These are phyloP conservation scores for Debaryomyces tyrocola DNA, from an alignment of 805 yeast species.

Conservation along the genomic window DNA sequence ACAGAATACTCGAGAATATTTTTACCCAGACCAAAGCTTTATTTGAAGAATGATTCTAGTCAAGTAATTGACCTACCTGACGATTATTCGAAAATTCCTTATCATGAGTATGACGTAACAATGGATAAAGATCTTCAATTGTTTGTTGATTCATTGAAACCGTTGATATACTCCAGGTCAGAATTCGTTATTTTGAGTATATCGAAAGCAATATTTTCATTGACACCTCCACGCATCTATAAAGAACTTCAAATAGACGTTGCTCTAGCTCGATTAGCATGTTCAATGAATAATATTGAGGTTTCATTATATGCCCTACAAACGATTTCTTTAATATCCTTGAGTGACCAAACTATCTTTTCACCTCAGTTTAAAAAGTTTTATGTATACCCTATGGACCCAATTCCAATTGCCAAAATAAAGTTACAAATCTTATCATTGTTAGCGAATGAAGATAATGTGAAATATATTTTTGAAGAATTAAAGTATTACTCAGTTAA, in stretches of 20 bases:
- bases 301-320: constrained; percentile 41
- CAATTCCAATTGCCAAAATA: constrained; percentile 38
- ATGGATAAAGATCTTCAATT: constrained; percentile 58
- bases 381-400: constrained; percentile 58
- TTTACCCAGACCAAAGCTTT: constrained; percentile 53
- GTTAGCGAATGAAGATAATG: constrained; percentile 55
- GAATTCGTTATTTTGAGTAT: constrained; percentile 63
- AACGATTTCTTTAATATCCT: constrained; percentile 41
- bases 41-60: constrained; percentile 26
- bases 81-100: constrained; percentile 23
- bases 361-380: constrained; percentile 45
- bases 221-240: constrained; percentile 59
- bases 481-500: constrained; percentile 50
- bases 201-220: constrained; percentile 52
- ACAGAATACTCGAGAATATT: constrained; percentile 65
- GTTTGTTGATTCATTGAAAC: constrained; percentile 48
- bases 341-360: constrained; percentile 32
- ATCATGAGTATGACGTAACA: constrained; percentile 31
- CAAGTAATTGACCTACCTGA: constrained; percentile 43
- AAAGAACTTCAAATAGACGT: constrained; percentile 49
- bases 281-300: constrained; percentile 20
- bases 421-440: constrained; percentile 65
- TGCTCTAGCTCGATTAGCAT: constrained; percentile 48
- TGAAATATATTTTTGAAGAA: constrained; percentile 55
- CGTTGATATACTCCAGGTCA: constrained; percentile 51